Evolutionary conservation across 2,329 filamentous ascomycete genomes (phyloP).

Genomic region (Verticillium isaacii): DNA sequence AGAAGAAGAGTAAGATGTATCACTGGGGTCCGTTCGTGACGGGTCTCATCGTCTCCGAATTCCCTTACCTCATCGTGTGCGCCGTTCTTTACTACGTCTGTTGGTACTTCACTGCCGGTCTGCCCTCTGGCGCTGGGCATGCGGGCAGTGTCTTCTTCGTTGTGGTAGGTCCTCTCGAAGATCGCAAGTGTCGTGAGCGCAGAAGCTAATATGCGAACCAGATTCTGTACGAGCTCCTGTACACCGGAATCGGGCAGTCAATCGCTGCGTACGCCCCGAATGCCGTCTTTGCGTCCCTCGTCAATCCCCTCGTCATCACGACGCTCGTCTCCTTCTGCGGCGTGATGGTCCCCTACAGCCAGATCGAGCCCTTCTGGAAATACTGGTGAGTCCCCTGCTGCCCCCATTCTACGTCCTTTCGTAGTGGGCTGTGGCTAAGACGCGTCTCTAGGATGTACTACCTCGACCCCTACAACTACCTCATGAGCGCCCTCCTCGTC

Average conservation of each 20-base stretch:
- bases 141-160: constrained; percentile 32
- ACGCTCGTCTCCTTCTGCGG: constrained; percentile 27
- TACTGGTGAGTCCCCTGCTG: constrained; percentile 16
- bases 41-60: constrained; percentile 38
- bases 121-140: constrained; percentile 22
- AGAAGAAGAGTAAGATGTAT: constrained; percentile 48
- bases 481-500: constrained; percentile 57
- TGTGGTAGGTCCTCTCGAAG: constrained; percentile 20
- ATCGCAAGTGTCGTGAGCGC: constrained; percentile 16
- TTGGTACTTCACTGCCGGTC: constrained; percentile 38
- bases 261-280: constrained; percentile 46
- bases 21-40: constrained; percentile 42
- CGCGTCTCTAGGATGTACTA: constrained; percentile 57
- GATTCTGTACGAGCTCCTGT: constrained; percentile 30
- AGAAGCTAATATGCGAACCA: constrained; percentile 9
- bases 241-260: constrained; percentile 35
- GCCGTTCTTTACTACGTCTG: constrained; percentile 38
- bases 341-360: constrained; percentile 16
- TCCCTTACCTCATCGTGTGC: constrained; percentile 39
- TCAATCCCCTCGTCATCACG: constrained; percentile 39
- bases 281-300: constrained; percentile 41
- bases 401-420: not conserved
- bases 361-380: constrained; percentile 18
- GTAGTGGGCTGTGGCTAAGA: not conserved
- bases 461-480: constrained; percentile 63